phyloP scores from a whole-genome alignment of 2,329 filamentous ascomycete genomes.

The Xylaria sp. region DNA sequence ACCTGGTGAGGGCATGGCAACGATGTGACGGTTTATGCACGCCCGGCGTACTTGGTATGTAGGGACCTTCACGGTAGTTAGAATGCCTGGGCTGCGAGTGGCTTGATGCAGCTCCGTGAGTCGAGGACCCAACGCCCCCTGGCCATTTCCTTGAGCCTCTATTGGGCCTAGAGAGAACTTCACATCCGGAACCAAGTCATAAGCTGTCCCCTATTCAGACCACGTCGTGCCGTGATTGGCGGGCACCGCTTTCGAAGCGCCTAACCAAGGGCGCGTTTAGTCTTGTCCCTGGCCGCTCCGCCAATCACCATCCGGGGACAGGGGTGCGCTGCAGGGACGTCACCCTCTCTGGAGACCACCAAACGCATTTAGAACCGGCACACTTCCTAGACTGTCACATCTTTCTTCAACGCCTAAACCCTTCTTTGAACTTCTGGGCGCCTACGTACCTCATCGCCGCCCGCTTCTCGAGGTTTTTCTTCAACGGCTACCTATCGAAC shows the following conservation, averaged over 20 bases:
- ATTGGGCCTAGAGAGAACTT: slow-evolving; percentile 28
- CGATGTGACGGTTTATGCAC: slow-evolving; percentile 34
- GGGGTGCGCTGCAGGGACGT: slow-evolving; percentile 18
- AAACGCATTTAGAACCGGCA: slow-evolving; percentile 14
- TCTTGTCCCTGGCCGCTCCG: slow-evolving; percentile 8
- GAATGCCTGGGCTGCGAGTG: slow-evolving; percentile 11
- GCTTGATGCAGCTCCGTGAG: slow-evolving; percentile 28
- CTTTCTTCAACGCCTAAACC: slow-evolving; percentile 27
- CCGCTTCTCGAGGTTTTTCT: too few relatives aligned
- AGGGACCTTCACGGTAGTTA: slow-evolving; percentile 20
- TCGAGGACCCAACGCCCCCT: slow-evolving; percentile 18
- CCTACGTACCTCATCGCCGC: too few relatives aligned
- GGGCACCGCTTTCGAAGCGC: slow-evolving; percentile 26
- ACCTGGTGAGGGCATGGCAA: slow-evolving; percentile 6
- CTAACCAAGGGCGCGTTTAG: slow-evolving; percentile 29
- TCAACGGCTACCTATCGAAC: too few relatives aligned
- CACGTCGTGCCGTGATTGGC: slow-evolving; percentile 26
- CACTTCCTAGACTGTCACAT: slow-evolving; percentile 35
- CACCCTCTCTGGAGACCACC: slow-evolving; percentile 18
- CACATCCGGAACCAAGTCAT: slow-evolving; percentile 26
- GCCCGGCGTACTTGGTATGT: slow-evolving; percentile 1
- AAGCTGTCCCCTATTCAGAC: slow-evolving; percentile 28
- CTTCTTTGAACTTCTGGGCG: too few relatives aligned
- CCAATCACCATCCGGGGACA: slow-evolving; percentile 26
- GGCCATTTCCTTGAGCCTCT: slow-evolving; percentile 10